A percentile compares a stretch with the other conserved stretches of the same genome.
These are phyloP conservation scores for Centrapalus pauciflorus DNA, from an alignment of 129 eudicot species.

Conservation along the genomic window DNA sequence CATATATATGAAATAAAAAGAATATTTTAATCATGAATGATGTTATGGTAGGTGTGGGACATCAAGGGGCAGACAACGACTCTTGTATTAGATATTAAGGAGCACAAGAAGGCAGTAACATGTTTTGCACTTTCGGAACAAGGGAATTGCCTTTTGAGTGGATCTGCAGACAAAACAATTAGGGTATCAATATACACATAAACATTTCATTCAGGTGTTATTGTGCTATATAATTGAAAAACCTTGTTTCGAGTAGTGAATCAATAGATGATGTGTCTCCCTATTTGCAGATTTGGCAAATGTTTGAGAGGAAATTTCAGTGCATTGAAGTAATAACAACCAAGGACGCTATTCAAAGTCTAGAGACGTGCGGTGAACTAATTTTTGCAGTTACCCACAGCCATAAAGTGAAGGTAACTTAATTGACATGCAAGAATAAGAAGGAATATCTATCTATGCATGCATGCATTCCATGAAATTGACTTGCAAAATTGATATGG, in stretches of 20 bases:
- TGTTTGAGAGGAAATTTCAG: conserved; percentile 45
- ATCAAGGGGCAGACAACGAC: conserved; percentile 63
- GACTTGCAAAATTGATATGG: not conserved
- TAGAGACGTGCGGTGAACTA: conserved; percentile 60
- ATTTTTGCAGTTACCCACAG: conserved; percentile 50
- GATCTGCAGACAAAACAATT: conserved; percentile 80
- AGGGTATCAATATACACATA: too few species aligned
- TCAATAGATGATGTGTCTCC: not conserved
- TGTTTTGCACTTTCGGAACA: conserved; percentile 67
- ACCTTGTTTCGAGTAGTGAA: not conserved
- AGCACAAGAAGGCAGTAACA: conserved; percentile 77
- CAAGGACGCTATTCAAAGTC: conserved; percentile 53
- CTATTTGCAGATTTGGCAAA: conserved; percentile 65
- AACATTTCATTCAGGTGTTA: not conserved
- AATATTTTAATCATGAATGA: not conserved
- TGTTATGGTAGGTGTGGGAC: conserved; percentile 59
- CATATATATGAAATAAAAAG: not conserved
- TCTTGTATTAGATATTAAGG: conserved; percentile 52
- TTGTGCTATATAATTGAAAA: not conserved
- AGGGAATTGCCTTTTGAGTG: conserved; percentile 67
- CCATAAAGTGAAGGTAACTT: conserved; percentile 72
- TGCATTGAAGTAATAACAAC: conserved; percentile 60
- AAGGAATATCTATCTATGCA: too few species aligned
- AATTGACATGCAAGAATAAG: not conserved
- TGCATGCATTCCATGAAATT: too few species aligned